phyloP scores from a whole-genome alignment of 1,139 yeast genomes.

The Ogataea hybrid region DNA sequence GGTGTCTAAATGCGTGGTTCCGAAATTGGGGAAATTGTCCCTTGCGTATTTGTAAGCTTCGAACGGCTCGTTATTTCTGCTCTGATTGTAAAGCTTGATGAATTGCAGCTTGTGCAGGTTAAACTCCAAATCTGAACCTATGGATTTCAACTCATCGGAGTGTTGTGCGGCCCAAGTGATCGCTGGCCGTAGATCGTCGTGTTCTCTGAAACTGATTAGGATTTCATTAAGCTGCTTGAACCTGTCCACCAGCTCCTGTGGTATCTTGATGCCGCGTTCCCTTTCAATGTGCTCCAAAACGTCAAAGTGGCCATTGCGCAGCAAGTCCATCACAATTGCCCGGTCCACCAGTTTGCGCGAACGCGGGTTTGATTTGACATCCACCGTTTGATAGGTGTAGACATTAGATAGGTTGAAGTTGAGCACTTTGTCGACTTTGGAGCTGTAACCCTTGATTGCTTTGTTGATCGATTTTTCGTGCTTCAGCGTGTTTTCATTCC shows the following conservation, averaged over 20 bases:
- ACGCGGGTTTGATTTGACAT: constrained; percentile 18
- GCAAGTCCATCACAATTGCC: constrained; percentile 43
- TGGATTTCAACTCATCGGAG: constrained; percentile 24
- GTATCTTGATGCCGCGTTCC: constrained; percentile 34
- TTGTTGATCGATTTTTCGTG: constrained; percentile 29
- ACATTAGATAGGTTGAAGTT: constrained; percentile 33
- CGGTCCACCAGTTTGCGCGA: constrained; percentile 29
- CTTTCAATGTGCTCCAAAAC: constrained; percentile 33
- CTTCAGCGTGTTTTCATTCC: constrained; percentile 31
- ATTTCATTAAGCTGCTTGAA: constrained; percentile 38
- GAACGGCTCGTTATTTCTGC: constrained; percentile 28
- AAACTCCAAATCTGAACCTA: constrained; percentile 52
- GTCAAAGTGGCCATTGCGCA: constrained; percentile 43
- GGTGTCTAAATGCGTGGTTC: constrained; percentile 39
- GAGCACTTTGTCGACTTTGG: constrained; percentile 34
- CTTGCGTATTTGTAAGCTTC: constrained; percentile 58
- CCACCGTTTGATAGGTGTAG: constrained; percentile 36
- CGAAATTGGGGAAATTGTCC: constrained; percentile 48
- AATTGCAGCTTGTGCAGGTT: constrained; percentile 63
- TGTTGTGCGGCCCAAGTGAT: constrained; percentile 41
- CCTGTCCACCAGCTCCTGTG: constrained; percentile 31
- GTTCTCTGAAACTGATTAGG: constrained; percentile 28
- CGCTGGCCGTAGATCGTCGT: constrained; percentile 36
- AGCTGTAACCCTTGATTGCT: constrained; percentile 34
- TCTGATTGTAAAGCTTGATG: constrained; percentile 38